Percentiles rank a stretch among this genome's conserved stretches.
phyloP scores from a whole-genome alignment of 2,329 filamentous ascomycete species.

The Botryosphaeria agaves region DNA sequence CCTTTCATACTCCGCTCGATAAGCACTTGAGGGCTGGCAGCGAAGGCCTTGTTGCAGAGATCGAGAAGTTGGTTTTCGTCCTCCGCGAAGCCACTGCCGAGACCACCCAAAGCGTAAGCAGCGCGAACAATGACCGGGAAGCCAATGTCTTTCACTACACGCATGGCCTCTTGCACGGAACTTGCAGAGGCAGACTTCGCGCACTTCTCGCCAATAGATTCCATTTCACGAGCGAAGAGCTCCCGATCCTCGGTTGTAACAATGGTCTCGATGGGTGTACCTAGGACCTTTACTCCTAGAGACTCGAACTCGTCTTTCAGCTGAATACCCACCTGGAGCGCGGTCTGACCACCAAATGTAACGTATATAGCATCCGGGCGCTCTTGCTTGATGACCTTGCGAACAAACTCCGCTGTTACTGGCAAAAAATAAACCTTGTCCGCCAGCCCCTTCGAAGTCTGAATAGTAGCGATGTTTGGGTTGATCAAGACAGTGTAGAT shows the following conservation, averaged over 20 bases:
- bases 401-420: constrained; percentile 90
- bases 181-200: constrained; percentile 91
- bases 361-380: constrained; percentile 92
- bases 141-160: constrained; percentile 77
- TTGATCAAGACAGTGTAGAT: constrained; percentile 98
- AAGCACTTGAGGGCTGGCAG: constrained; percentile 85
- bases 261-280: constrained; percentile 93
- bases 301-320: constrained; percentile 92
- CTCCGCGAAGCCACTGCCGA: constrained; percentile 90
- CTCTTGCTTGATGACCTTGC: constrained; percentile 93
- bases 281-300: constrained; percentile 84
- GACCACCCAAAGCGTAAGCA: constrained; percentile 85
- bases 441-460: constrained; percentile 91
- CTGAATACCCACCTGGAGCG: constrained; percentile 89
- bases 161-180: constrained; percentile 73
- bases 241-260: constrained; percentile 98
- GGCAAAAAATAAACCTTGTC: constrained; percentile 99
- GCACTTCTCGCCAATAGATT: constrained; percentile 93
- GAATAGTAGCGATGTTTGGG: constrained; percentile 96
- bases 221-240: constrained; percentile 94
- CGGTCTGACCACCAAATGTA: constrained; percentile 95
- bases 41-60: constrained; percentile 87
- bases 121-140: constrained; percentile 96
- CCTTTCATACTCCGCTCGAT: constrained; percentile 99
- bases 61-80: constrained; percentile 68